phyloP scores from a whole-genome alignment of 257 asterid species.

The Buddleja alternifolia region DNA sequence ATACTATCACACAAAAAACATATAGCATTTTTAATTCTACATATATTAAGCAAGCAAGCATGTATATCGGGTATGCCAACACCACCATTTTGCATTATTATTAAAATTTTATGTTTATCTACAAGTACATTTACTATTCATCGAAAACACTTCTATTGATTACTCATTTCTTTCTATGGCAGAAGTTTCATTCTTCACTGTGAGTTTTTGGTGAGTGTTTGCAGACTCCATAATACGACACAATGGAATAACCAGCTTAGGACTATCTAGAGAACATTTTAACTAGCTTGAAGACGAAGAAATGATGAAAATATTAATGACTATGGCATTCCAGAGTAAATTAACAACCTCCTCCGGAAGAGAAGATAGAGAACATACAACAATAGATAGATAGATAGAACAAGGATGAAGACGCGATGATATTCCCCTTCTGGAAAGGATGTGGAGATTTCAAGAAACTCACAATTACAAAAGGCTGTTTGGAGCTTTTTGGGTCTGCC shows the following conservation, averaged over 20 bases:
- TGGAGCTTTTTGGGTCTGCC: constrained; percentile 84
- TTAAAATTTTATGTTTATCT: neutral
- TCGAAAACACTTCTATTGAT: neutral
- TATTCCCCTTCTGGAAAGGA: neutral
- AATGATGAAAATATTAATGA: neutral
- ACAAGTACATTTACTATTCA: neutral
- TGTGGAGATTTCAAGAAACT: constrained; percentile 45
- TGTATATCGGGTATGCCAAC: too few relatives aligned
- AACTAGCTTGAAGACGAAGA: neutral
- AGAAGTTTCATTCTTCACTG: neutral
- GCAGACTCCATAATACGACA: neutral
- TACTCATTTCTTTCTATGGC: neutral
- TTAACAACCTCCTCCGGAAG: neutral
- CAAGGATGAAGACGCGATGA: neutral
- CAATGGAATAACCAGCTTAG: neutral
- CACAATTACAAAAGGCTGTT: constrained; percentile 84
- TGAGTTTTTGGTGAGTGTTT: neutral
- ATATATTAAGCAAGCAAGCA: too few relatives aligned
- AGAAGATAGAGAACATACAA: neutral
- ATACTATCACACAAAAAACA: too few relatives aligned
- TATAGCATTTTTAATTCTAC: too few relatives aligned
- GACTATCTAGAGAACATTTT: neutral
- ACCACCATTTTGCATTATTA: too few relatives aligned
- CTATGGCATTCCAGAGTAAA: neutral
- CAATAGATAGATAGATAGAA: neutral